phyloP scores from a whole-genome alignment of 805 yeast species.

The Ogataea pignaliae region DNA sequence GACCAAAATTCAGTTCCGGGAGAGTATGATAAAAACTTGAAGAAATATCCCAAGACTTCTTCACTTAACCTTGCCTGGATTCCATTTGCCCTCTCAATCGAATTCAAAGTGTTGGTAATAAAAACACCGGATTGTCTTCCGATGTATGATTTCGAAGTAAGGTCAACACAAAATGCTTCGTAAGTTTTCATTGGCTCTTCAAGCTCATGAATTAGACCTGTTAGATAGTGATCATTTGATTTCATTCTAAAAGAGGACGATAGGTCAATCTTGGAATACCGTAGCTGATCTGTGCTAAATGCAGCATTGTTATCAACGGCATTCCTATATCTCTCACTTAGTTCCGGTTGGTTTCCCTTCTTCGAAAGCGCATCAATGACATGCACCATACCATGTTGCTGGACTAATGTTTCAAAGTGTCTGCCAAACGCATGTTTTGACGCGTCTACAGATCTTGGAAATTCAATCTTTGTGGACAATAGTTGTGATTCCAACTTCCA shows the following conservation, averaged over 20 bases:
- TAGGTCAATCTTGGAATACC: conserved; percentile 34
- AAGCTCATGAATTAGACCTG: conserved; percentile 16
- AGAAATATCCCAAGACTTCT: conserved; percentile 43
- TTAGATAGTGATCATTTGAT: conserved; percentile 22
- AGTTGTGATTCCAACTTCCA: conserved; percentile 49
- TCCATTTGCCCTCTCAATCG: conserved; percentile 45
- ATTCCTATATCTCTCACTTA: conserved; percentile 35
- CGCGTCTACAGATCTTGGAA: conserved; percentile 50
- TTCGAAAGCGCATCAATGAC: conserved; percentile 45
- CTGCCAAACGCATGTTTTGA: conserved; percentile 47
- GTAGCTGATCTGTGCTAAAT: conserved; percentile 13
- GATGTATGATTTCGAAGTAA: conserved; percentile 29
- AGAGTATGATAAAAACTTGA: conserved; percentile 37
- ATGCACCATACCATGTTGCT: conserved; percentile 47
- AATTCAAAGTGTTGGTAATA: conserved; percentile 46
- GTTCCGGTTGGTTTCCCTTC: conserved; percentile 39
- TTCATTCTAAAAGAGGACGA: conserved; percentile 33
- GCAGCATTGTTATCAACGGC: conserved; percentile 13
- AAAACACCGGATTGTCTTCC: conserved; percentile 51
- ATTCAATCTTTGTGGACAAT: conserved; percentile 39
- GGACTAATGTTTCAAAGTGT: conserved; percentile 44
- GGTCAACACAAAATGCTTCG: conserved; percentile 43
- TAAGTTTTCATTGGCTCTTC: conserved; percentile 34
- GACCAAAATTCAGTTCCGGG: conserved; percentile 29
- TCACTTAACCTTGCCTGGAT: conserved; percentile 44